These are phyloP conservation scores for Arabidopsis lyrata DNA, from an alignment of 441 rosid species.

Conservation along the genomic window DNA sequence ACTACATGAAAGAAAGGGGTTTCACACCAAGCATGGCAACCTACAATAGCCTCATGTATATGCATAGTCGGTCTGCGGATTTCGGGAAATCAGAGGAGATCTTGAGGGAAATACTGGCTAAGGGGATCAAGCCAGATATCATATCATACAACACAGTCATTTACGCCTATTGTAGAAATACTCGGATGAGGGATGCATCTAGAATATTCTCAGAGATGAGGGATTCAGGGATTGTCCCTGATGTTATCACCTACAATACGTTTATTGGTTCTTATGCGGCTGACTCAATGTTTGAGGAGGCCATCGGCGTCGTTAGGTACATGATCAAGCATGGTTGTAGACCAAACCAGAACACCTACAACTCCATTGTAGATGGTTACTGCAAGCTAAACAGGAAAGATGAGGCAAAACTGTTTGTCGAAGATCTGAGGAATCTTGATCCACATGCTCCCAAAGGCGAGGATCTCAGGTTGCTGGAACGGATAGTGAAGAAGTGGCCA, in stretches of 20 bases:
- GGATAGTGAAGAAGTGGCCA: slow-evolving; percentile 66
- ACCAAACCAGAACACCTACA: slow-evolving; percentile 79
- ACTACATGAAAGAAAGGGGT: slow-evolving; percentile 81
- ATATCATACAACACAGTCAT: slow-evolving; percentile 92
- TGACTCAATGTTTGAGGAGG: slow-evolving; percentile 86
- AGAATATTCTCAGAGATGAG: slow-evolving; percentile 75
- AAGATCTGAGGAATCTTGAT: slow-evolving; percentile 68
- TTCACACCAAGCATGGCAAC: slow-evolving; percentile 80
- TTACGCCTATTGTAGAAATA: slow-evolving; percentile 82
- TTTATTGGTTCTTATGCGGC: slow-evolving; percentile 85
- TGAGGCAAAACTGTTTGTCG: slow-evolving; percentile 68
- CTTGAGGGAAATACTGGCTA: slow-evolving; percentile 65
- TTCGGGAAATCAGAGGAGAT: slow-evolving; percentile 75
- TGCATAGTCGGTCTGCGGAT: slow-evolving; percentile 79
- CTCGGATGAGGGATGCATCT: slow-evolving; percentile 89
- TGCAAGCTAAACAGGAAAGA: slow-evolving; percentile 68
- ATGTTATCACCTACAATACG: slow-evolving; percentile 86
- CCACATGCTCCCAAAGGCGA: slow-evolving; percentile 59
- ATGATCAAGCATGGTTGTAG: slow-evolving; percentile 80
- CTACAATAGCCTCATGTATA: slow-evolving; percentile 89
- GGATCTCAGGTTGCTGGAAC: slow-evolving; percentile 62
- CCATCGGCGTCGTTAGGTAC: slow-evolving; percentile 68
- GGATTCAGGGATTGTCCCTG: slow-evolving; percentile 70
- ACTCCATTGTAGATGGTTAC: slow-evolving; percentile 84
- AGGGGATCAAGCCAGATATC: slow-evolving; percentile 81